phyloP scores from a whole-genome alignment of 352 stramenopile genomes.

The Globisporangium sylvaticum region DNA sequence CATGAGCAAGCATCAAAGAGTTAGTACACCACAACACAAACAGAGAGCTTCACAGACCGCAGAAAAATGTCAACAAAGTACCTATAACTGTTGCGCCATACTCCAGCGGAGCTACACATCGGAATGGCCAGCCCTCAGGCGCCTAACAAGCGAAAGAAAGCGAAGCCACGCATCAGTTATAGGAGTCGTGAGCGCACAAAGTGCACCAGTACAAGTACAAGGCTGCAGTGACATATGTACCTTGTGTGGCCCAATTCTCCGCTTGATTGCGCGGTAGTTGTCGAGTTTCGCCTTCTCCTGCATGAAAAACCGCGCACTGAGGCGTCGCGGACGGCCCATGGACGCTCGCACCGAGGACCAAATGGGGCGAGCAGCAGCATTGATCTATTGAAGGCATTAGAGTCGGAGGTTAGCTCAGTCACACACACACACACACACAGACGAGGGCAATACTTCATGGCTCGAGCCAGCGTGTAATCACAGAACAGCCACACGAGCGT shows the following conservation, averaged over 20 bases:
- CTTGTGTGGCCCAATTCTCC: constrained; percentile 14
- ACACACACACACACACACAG: background rate
- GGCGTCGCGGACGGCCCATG: constrained; percentile 66
- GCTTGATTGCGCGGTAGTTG: constrained; percentile 45
- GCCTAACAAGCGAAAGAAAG: background rate
- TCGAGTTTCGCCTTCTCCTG: constrained; percentile 71
- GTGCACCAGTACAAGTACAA: background rate
- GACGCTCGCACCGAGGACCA: constrained; percentile 74
- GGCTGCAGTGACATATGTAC: background rate
- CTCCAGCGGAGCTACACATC: constrained; percentile 14
- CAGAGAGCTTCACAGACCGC: background rate
- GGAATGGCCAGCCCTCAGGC: constrained; percentile 14
- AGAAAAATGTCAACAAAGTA: constrained; percentile 14
- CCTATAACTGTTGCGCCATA: constrained; percentile 28
- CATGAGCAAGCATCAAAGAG: background rate
- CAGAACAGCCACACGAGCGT: background rate
- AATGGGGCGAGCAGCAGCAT: constrained; percentile 44
- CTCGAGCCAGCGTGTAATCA: too few relatives aligned
- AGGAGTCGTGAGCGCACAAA: background rate
- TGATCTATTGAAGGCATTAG: constrained; percentile 30
- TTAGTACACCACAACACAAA: background rate
- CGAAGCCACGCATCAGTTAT: background rate
- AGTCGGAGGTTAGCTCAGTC: background rate
- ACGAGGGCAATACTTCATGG: too few relatives aligned
- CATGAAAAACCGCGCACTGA: constrained; percentile 60